Conservation (phyloP, 306 rosid species). For the Dicorynia guianensis region DNA sequence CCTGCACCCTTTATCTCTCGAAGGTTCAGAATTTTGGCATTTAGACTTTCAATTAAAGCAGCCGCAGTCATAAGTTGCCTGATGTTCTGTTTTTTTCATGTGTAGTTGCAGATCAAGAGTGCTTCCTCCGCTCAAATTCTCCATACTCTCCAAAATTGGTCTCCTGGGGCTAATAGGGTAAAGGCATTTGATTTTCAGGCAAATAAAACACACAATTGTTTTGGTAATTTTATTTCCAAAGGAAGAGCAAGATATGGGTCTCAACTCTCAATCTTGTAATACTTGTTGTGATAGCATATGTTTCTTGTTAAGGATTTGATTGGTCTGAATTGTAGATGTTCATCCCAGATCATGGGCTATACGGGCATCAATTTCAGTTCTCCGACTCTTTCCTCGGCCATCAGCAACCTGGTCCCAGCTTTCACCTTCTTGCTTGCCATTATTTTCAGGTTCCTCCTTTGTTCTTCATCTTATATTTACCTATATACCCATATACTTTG, state of each 20-base stretch:
- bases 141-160: slow-evolving; percentile 62
- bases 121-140: slow-evolving; percentile 73
- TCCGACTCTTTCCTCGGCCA: slow-evolving; percentile 92
- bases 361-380: slow-evolving; percentile 87
- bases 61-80: not conserved
- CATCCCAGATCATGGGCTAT: slow-evolving; percentile 89
- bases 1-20: slow-evolving; percentile 68
- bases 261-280: no score
- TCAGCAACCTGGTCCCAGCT: slow-evolving; percentile 96
- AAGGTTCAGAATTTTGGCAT: slow-evolving; percentile 43
- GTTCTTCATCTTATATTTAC: not conserved
- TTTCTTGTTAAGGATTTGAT: slow-evolving; percentile 6
- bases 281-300: not conserved
- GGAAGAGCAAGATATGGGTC: no score
- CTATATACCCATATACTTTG: not conserved
- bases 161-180: slow-evolving; percentile 86
- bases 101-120: slow-evolving; percentile 59
- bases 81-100: slow-evolving; percentile 1
- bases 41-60: not conserved
- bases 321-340: slow-evolving; percentile 58
- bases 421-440: slow-evolving; percentile 93
- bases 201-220: no score
- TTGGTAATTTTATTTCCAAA: no score
- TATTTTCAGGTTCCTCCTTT: slow-evolving; percentile 71
- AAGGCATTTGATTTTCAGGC: not conserved